Evolutionary conservation across 2,329 filamentous ascomycete species (phyloP), one percentile per base, ranked within the genome.

Genomic region (Fonsecaea multimorphosa): DNA sequence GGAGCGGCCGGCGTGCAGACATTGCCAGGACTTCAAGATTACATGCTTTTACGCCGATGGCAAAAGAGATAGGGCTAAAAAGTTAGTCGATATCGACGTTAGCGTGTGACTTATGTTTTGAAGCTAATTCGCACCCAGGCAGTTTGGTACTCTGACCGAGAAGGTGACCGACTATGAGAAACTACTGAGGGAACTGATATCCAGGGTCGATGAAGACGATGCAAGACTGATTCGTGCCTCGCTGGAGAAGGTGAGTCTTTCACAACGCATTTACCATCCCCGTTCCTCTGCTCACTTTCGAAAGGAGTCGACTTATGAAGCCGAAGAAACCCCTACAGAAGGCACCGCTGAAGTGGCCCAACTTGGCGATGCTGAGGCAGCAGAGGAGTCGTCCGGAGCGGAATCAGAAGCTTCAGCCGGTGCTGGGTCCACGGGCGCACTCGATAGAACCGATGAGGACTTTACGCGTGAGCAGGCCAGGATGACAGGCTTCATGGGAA

Each of bases 371-470:
- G 59, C 65, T 11, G 67, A 65, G 11, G 73, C 36, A 51, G 68
- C 66, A 40, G 66, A 70, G 9, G 58, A 70, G 32, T 55, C 66
- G 14, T 68, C 68, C 36, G 71, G 68, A 40, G 71, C 64, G 3
- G 70, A 73, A 34, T 67, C 71, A 31, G 70, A 70, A 11, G 71
- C 62, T 46, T 71, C 70, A 14, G 69, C 68, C 22, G 66, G 72
- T 11, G 71, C 65, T 53, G 80, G 80, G 6, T 82, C 80, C 1
- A 74, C 80, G 32, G 79, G 80, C 44, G 78, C 78, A 4, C 77
- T 81, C 24, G 80, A 82, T 66, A 74, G 78, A n/a, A 78, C 81
- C 14, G 77, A 81, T 55, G 79, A 81, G 68, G 80, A 82, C 53
- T 71, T 80, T 55, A 79, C 79, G 22, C 74, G 77, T 52, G 74